Evolutionary conservation across 768 basidiomycete genomes (phyloP).

Genomic region (Lentinus tigrinus): DNA sequence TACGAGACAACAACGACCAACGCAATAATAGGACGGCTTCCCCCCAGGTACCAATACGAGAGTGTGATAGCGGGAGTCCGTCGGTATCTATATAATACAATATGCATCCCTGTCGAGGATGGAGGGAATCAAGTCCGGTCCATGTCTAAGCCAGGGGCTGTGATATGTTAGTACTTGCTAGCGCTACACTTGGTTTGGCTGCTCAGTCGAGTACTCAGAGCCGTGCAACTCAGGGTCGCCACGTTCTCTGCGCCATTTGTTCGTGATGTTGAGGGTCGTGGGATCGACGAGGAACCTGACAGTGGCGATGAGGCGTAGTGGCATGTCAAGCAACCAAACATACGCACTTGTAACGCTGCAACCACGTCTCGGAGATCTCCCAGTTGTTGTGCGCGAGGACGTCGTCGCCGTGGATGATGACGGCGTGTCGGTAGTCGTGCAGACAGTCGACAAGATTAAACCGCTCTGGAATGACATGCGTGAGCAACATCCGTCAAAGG

Average conservation of each 20-base stretch:
- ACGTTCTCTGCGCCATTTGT: constrained; percentile 86
- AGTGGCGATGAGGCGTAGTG: not conserved
- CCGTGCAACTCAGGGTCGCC: constrained; percentile 59
- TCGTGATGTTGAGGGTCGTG: constrained; percentile 65
- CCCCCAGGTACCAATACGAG: not conserved
- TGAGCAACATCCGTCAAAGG: not conserved
- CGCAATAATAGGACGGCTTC: not conserved
- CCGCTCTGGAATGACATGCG: constrained; percentile 47
- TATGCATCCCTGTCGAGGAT: not conserved
- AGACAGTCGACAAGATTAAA: constrained; percentile 81
- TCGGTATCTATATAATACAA: constrained; percentile 6
- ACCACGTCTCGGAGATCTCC: constrained; percentile 85
- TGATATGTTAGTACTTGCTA: not conserved
- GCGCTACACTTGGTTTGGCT: constrained; percentile 7
- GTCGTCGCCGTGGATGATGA: constrained; percentile 87
- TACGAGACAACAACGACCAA: not conserved
- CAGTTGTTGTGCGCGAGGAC: constrained; percentile 87
- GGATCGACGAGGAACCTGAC: constrained; percentile 77
- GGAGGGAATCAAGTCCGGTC: not conserved
- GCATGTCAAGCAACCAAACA: not conserved
- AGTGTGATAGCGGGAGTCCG: not conserved
- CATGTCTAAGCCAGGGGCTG: not conserved
- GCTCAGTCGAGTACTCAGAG: constrained; percentile 14
- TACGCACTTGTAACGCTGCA: constrained; percentile 73
- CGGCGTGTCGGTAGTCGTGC: constrained; percentile 63